phyloP scores from a whole-genome alignment of 169 alveolate genomes.

The Plasmodium gallinaceum region DNA sequence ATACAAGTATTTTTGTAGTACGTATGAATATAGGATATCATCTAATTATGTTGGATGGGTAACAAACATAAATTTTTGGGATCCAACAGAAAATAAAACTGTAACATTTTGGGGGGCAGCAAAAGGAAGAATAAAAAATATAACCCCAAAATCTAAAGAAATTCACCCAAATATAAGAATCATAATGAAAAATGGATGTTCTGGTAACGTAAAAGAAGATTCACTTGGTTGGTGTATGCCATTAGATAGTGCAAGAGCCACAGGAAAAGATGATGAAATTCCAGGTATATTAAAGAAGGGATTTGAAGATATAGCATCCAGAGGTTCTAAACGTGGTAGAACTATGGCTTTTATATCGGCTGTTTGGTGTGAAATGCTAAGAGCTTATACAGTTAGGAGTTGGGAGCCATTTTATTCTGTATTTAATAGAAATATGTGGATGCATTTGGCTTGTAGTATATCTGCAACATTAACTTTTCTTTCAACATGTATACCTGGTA shows the following conservation, averaged over 20 bases:
- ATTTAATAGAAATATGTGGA: slow-evolving; percentile 92
- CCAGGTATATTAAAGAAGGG: slow-evolving; percentile 81
- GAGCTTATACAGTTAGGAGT: slow-evolving; percentile 94
- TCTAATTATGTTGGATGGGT: slow-evolving; percentile 90
- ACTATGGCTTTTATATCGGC: slow-evolving; percentile 93
- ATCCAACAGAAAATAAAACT: slow-evolving; percentile 81
- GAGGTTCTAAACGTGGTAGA: slow-evolving; percentile 90
- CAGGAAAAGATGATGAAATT: slow-evolving; percentile 40
- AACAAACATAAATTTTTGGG: slow-evolving; percentile 89
- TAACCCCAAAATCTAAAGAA: slow-evolving; percentile 58
- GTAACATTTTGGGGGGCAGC: slow-evolving; percentile 89
- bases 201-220: slow-evolving; percentile 69
- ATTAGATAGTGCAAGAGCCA: not conserved
- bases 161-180: slow-evolving; percentile 77
- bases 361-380: slow-evolving; percentile 93
- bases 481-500: slow-evolving; percentile 89
- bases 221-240: slow-evolving; percentile 81
- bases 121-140: slow-evolving; percentile 79
- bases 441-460: slow-evolving; percentile 93
- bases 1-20: slow-evolving; percentile 87
- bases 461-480: slow-evolving; percentile 91
- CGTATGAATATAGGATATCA: slow-evolving; percentile 88
- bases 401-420: slow-evolving; percentile 92
- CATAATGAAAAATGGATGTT: slow-evolving; percentile 76
- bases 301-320: slow-evolving; percentile 86